A percentile compares a stretch with the other conserved stretches of the same genome.
phyloP scores from a whole-genome alignment of 2,329 filamentous ascomycete genomes.

The Elsinoe arachidis region DNA sequence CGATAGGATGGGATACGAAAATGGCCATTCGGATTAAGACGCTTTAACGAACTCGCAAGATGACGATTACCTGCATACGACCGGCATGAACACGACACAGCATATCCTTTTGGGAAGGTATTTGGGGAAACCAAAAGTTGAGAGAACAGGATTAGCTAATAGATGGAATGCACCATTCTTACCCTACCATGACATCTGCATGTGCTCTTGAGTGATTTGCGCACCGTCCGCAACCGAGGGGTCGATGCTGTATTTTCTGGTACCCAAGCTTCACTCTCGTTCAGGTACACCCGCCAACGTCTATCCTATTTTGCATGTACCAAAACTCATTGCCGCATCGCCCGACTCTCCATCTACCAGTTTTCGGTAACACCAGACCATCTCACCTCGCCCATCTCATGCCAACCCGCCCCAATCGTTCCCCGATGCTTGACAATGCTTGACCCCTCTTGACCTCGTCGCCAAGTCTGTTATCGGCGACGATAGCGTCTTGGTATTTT shows the following conservation, averaged over 20 bases:
- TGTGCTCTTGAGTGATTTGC: background rate
- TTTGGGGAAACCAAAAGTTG: background rate
- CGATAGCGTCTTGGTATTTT: background rate
- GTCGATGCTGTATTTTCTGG: background rate
- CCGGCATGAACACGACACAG: background rate
- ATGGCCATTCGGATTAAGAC: background rate
- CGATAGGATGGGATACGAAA: slow-evolving; percentile 9
- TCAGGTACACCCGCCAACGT: background rate
- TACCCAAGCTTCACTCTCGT: background rate
- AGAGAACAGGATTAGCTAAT: slow-evolving; percentile 4
- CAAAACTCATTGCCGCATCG: too few species aligned
- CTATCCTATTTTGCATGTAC: too few species aligned
- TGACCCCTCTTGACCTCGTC: background rate
- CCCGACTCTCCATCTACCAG: background rate
- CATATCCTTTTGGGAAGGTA: slow-evolving; percentile 11
- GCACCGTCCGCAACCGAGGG: background rate
- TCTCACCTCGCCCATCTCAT: background rate
- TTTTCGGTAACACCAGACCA: background rate
- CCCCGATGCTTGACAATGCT: slow-evolving; percentile 9
- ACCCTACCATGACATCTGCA: background rate
- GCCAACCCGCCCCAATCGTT: background rate
- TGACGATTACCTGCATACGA: background rate
- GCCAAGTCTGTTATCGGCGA: slow-evolving; percentile 6
- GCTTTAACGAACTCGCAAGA: background rate
- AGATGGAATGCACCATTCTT: background rate